Evolutionary conservation across 148 eudicot genomes (phyloP), one percentile per base, ranked within the genome.

Genomic region (Chenopodium formosanum): DNA sequence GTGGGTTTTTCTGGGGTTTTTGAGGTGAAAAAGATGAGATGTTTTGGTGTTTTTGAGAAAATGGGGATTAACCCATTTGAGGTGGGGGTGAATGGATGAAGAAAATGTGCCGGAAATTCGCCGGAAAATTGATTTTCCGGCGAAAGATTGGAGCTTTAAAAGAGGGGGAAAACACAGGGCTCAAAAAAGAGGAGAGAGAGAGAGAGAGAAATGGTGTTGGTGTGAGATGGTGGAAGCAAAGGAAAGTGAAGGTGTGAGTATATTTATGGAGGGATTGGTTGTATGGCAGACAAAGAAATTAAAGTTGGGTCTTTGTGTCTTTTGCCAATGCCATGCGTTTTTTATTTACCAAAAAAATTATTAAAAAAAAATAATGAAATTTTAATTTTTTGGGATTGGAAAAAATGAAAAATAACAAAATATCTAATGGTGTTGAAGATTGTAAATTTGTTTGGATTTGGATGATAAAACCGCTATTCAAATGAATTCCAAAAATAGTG

Each of bases 41-140:
- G 34, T 69, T 69, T 69, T 17, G 5, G 17, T 3, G 32, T 23
- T 2, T 29, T 17, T 1, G 20, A 50, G 70, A 16, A 29, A 9
- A 69, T 14, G 48, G 22, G 2, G 9, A 6, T 78, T 76, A 78
- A 81, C 80, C 80, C 86, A 84, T 71, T 56, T 2, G 47, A 14
- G 46, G 29, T 29, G n/a, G 2, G n/a, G 56, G 60, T 16, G 7
- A 6, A 22, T 1, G 25, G 23, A 72, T 47, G 77, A 63, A 79
- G 79, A 74, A 78, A 81, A 47, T 40, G 44, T 40, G 44, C 8
- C 44, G 44, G 44, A 5, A 40, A 40, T 40, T 47, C 46, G 63
- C 53, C n/a, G 69, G 72, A 12, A 65, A 47, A 29, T 72, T 75
- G 23, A 87, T 75, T 87, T 86, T 65, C 81, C 79, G 89, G 89